Evolutionary conservation across 139 green algal genomes (phyloP).

Genomic region (Tetradesmus lagerheimii): DNA sequence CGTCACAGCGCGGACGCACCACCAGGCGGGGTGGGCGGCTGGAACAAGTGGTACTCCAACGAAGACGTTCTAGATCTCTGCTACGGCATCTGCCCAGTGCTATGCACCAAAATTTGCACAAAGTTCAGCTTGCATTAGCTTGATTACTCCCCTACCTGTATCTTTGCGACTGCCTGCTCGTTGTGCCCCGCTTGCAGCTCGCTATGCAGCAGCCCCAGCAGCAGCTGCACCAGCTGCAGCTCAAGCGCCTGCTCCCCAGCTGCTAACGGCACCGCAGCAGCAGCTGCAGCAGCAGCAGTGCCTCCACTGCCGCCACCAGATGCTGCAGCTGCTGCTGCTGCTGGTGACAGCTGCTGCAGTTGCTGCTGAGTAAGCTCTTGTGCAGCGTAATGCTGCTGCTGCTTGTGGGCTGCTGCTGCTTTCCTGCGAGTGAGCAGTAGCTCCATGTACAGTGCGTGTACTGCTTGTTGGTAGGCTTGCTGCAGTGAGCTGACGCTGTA

Average conservation of each 20-base stretch:
- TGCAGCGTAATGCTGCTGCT: neutral
- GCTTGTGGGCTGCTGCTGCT: constrained; percentile 24
- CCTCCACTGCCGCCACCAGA: neutral
- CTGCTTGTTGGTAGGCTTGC: constrained; percentile 46
- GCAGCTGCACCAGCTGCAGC: constrained; percentile 40
- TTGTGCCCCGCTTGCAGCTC: constrained; percentile 68
- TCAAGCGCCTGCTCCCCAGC: constrained; percentile 16
- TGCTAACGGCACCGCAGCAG: neutral
- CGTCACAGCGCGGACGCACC: constrained; percentile 56
- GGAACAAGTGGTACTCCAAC: constrained; percentile 84
- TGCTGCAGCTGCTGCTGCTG: constrained; percentile 24
- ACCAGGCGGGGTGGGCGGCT: constrained; percentile 41
- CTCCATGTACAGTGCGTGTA: constrained; percentile 38
- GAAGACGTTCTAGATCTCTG: no score
- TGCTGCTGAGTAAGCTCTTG: constrained; percentile 12
- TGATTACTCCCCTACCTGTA: constrained; percentile 60
- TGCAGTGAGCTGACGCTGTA: constrained; percentile 57
- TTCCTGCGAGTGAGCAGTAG: constrained; percentile 11
- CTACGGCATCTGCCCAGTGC: no score
- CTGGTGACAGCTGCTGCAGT: constrained; percentile 22
- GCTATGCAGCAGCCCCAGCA: constrained; percentile 51
- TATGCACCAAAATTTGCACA: no score
- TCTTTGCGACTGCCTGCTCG: constrained; percentile 68
- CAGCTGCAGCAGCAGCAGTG: neutral
- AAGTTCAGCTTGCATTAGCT: no score